Percentiles rank a stretch among this genome's conserved stretches.
phyloP scores from a whole-genome alignment of 2,329 filamentous ascomycete genomes.

The Ophidiomyces ophidiicola region DNA sequence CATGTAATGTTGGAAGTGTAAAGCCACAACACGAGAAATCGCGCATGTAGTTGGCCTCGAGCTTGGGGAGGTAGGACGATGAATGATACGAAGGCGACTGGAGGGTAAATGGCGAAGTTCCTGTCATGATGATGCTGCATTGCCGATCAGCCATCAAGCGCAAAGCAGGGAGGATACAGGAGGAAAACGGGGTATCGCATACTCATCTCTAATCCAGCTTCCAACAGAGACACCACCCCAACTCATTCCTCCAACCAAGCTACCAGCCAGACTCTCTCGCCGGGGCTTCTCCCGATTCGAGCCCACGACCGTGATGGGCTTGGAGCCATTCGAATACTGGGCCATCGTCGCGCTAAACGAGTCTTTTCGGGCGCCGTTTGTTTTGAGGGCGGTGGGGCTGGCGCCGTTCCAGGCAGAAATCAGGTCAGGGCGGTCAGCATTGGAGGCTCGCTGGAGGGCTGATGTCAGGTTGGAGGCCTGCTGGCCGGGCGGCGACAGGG shows the following conservation, averaged over 20 bases:
- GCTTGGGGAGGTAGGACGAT: constrained; percentile 87
- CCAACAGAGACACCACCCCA: constrained; percentile 95
- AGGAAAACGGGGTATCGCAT: constrained; percentile 38
- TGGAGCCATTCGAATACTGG: constrained; percentile 46
- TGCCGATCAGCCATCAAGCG: constrained; percentile 16
- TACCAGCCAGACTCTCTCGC: constrained; percentile 49
- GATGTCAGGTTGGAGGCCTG: constrained; percentile 53
- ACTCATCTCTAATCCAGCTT: constrained; percentile 97
- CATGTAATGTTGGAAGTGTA: constrained; percentile 80
- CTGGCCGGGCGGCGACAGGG: constrained; percentile 46
- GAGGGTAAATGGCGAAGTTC: constrained; percentile 83
- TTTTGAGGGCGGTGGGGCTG: constrained; percentile 29
- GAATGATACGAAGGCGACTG: constrained; percentile 95
- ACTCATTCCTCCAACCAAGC: constrained; percentile 69
- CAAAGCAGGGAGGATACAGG: background rate
- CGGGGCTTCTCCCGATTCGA: constrained; percentile 40
- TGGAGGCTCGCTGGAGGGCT: constrained; percentile 42
- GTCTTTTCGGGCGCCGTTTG: constrained; percentile 39
- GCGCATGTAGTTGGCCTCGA: constrained; percentile 95
- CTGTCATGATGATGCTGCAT: constrained; percentile 78
- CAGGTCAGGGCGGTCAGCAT: constrained; percentile 32
- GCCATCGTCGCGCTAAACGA: constrained; percentile 40
- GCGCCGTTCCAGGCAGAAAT: constrained; percentile 34
- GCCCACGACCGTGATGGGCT: constrained; percentile 48
- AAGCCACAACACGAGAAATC: constrained; percentile 93